Evolutionary conservation across 306 rosid species (phyloP), one percentile per base, ranked within the genome.

Genomic region (Pyrus betulifolia): DNA sequence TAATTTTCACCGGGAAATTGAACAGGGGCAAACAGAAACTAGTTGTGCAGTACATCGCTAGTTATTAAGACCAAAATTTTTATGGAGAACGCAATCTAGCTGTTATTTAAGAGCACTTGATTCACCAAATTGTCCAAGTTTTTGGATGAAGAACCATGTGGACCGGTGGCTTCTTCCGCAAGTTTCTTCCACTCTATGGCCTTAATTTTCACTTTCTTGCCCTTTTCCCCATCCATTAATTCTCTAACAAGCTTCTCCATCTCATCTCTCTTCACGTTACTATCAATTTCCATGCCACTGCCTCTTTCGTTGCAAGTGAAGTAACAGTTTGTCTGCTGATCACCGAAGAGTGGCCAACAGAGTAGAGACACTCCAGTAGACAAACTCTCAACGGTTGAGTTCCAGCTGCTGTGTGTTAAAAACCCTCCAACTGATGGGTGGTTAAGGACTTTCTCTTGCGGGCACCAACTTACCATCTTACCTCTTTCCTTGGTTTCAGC

Each of bases 321-420:
- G 46, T 61, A 17, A 57, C 82, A 52, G n/a, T 72, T 72, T 18
- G 78, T 72, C 25, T 65, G 82, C 67, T 79, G 82, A 11, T 79
- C 82, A 1, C 31, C 72, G 3, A 79, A 71, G 57, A 31, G 55
- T 8, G 82, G 78, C 54, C 70, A 71, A 55, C 78, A 64, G 13
- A 79, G 21, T 72, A 64, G 63, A 38, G 78, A 78, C 18, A 79
- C 78, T 51, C 82, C 82, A 1, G 72, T 49, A 2, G 72, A 46
- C 67, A 79, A 13, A 19, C 75, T 72, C 73, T 79, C 82, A n/a
- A 65, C 14, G 0, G 38, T 65, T 54, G 82, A 78, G 23, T 78
- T 78, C 83, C 83, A 79, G 0, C 78, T 78, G 4, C 79, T 49
- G 18, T 79, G 83, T n/a, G 78, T 79, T 10, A 79, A 61, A 28